Conservation (phyloP, 2,329 filamentous ascomycete genomes). For the Acarospora socialis region DNA sequence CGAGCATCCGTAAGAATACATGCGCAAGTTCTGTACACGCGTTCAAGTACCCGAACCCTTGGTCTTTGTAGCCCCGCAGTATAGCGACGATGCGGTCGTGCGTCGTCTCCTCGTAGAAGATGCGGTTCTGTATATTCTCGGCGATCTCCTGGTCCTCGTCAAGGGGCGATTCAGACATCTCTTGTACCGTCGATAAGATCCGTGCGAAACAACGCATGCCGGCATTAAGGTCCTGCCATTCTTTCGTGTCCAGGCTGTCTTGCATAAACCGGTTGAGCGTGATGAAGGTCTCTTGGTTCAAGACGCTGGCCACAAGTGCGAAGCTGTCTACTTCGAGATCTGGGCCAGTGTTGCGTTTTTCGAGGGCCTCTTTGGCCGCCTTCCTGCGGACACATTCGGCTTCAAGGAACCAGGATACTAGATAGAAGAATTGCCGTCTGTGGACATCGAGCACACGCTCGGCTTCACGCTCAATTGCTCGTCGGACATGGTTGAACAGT, state of each 20-base stretch:
- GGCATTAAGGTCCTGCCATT: conserved; percentile 74
- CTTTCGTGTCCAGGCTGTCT: conserved; percentile 62
- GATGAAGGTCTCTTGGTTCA: conserved; percentile 92
- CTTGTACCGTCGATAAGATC: conserved; percentile 79
- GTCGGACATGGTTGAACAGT: conserved; percentile 68
- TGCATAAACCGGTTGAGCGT: conserved; percentile 74
- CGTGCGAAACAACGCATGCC: conserved; percentile 92
- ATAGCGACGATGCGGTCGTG: conserved; percentile 77
- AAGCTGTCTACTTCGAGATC: conserved; percentile 59
- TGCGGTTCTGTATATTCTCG: conserved; percentile 86
- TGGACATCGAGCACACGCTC: conserved; percentile 67
- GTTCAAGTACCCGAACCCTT: conserved; percentile 87
- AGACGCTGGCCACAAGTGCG: conserved; percentile 70
- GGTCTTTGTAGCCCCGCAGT: conserved; percentile 75
- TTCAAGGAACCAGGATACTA: conserved; percentile 82
- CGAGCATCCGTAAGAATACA: conserved; percentile 81
- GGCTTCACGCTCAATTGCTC: conserved; percentile 79
- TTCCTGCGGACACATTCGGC: conserved; percentile 63
- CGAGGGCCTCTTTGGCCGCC: conserved; percentile 38
- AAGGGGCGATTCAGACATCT: conserved; percentile 69
- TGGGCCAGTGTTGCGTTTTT: conserved; percentile 31
- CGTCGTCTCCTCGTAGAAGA: conserved; percentile 96
- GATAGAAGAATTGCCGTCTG: conserved; percentile 76
- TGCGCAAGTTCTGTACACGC: conserved; percentile 81
- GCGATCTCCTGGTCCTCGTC: conserved; percentile 97